These are phyloP conservation scores for Apostasia shenzhenica DNA, from an alignment of 106 monocot species.

Conservation along the genomic window DNA sequence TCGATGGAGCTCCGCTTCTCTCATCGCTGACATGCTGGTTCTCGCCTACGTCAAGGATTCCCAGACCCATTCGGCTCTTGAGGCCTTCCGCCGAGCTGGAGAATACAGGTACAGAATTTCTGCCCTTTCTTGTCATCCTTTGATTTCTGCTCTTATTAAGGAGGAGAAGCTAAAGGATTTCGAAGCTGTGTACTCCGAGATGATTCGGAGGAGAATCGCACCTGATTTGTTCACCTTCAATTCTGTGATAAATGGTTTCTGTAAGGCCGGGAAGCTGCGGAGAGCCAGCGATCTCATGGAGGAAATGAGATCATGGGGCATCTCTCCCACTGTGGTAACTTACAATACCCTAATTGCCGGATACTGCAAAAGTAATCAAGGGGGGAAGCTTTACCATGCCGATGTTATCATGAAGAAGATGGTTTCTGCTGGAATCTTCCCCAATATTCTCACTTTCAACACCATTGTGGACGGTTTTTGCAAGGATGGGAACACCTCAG, in stretches of 20 bases:
- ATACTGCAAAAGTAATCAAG: constrained; percentile 46
- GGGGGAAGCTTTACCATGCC: constrained; percentile 59
- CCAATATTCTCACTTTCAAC: constrained; percentile 72
- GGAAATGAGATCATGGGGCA: constrained; percentile 72
- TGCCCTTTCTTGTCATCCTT: constrained; percentile 43
- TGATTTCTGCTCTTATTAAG: constrained; percentile 41
- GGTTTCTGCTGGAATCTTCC: constrained; percentile 30
- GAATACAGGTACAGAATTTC: constrained; percentile 54
- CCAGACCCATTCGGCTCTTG: constrained; percentile 20
- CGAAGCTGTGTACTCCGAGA: constrained; percentile 36
- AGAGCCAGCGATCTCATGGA: constrained; percentile 46
- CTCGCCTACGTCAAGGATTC: constrained; percentile 37
- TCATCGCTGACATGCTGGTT: constrained; percentile 71
- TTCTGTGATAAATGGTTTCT: constrained; percentile 46
- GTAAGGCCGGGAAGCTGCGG: constrained; percentile 48
- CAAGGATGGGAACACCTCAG: constrained; percentile 50
- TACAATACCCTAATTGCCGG: constrained; percentile 74
- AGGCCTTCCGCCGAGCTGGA: constrained; percentile 44
- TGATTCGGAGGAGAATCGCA: constrained; percentile 36
- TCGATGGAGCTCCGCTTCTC: constrained; percentile 20
- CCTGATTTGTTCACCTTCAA: constrained; percentile 79
- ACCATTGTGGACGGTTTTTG: constrained; percentile 73
- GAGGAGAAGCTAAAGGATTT: constrained; percentile 12
- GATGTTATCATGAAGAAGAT: constrained; percentile 64
- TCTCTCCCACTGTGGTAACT: constrained; percentile 52